These are phyloP conservation scores for Annulohypoxylon truncatum DNA, from an alignment of 2,329 filamentous ascomycete genomes.

Conservation along the genomic window DNA sequence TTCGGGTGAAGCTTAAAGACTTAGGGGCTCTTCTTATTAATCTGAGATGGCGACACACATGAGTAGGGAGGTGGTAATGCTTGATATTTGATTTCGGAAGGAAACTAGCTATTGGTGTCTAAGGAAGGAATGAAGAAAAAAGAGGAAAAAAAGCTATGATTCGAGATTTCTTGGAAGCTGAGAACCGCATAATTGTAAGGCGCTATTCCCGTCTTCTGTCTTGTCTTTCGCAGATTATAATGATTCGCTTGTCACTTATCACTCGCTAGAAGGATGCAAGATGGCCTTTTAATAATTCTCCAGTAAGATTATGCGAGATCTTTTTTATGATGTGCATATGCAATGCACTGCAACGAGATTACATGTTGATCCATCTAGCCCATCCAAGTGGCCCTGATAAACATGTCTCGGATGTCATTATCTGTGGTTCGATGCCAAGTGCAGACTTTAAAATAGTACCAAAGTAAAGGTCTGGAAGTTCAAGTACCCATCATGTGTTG, in stretches of 20 bases:
- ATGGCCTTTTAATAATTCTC: conserved; percentile 14
- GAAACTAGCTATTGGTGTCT: not conserved
- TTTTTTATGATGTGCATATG: conserved; percentile 22
- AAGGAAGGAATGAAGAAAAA: not conserved
- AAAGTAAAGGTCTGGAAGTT: too few species aligned
- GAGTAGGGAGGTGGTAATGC: not conserved
- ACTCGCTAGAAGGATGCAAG: conserved; percentile 16
- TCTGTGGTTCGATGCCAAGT: not conserved
- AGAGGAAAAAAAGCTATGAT: conserved; percentile 5
- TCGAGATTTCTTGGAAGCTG: conserved; percentile 41
- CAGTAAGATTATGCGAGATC: conserved; percentile 27
- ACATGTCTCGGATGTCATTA: not conserved
- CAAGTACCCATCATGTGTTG: not conserved
- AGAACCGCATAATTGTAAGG: conserved; percentile 19
- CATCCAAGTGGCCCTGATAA: not conserved
- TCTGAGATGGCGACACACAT: not conserved
- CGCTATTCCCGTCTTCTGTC: conserved; percentile 1
- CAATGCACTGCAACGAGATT: conserved; percentile 20
- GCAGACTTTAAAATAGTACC: not conserved
- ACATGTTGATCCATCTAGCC: conserved; percentile 9
- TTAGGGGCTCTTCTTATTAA: not conserved
- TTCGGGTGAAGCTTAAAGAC: not conserved
- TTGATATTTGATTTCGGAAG: conserved; percentile 11
- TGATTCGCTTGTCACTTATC: conserved; percentile 23
- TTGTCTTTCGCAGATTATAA: conserved; percentile 19